Conservation (phyloP, 495 filamentous ascomycete species). For the Echria macrotheca region DNA sequence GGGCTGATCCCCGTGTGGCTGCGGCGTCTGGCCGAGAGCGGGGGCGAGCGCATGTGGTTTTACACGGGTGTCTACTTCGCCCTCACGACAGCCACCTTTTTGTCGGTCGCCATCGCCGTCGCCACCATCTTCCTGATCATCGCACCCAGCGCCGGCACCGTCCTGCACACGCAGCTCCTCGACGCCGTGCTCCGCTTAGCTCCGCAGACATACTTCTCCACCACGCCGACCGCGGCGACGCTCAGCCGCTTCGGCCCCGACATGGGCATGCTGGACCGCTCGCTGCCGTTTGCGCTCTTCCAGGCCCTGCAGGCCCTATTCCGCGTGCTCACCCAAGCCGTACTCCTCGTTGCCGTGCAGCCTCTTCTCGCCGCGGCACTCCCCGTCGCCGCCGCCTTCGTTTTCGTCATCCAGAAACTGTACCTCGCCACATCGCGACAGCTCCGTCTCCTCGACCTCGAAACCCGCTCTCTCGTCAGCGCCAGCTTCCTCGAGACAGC, state of each 20-base stretch:
- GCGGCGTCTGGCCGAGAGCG: conserved; percentile 9
- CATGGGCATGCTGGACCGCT: conserved; percentile 13
- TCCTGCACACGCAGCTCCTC: conserved; percentile 5
- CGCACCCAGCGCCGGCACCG: conserved; percentile 6
- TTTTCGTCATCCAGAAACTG: conserved; percentile 42
- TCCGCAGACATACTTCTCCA: conserved; percentile 8
- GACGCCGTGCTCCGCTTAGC: conserved; percentile 14
- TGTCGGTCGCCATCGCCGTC: not conserved
- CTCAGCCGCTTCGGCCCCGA: conserved; percentile 30
- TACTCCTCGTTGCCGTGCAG: conserved; percentile 29
- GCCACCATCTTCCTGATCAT: conserved; percentile 9
- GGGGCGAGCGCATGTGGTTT: conserved; percentile 12
- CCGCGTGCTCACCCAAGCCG: conserved; percentile 26
- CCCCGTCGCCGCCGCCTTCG: conserved; percentile 39
- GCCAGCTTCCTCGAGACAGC: conserved; percentile 37
- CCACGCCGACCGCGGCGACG: conserved; percentile 6
- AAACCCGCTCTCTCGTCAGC: conserved; percentile 29
- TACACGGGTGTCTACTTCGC: conserved; percentile 13
- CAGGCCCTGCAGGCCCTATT: conserved; percentile 8
- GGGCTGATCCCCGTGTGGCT: conserved; percentile 11
- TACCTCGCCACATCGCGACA: conserved; percentile 55
- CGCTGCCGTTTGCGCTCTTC: conserved; percentile 8
- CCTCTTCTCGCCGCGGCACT: conserved; percentile 30
- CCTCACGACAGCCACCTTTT: conserved; percentile 1
- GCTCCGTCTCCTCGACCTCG: conserved; percentile 50